Base-by-base conservation (phyloP, 2,329 filamentous ascomycete species). In the Exophiala alcalophila region DNA sequence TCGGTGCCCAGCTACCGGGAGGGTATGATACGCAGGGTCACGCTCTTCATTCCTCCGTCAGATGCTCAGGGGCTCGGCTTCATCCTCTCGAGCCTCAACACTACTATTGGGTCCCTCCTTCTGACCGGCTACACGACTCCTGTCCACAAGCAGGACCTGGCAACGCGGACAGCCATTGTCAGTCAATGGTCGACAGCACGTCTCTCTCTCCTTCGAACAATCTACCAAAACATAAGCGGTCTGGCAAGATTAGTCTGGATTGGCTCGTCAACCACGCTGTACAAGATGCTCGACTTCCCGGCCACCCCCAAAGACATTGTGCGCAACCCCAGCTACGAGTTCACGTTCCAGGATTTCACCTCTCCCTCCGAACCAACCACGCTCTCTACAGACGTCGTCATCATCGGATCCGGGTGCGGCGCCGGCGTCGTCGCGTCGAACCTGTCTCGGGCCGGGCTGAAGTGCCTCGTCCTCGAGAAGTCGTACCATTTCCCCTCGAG, bases 381-480 rank as follows among this genome's bases (percentile, higher is more conserved):
- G 3, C 67, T 94, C 26, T 61, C 16, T 2, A 83, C 85, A 0
- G 91, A 96, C 61, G 80, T 94, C 1, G 79, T 94, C 27, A 81
- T 96, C 44, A 75, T 96, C 14, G 90, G 90, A 2, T 92, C 86
- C 25, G 90, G 90, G 19, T 94, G 86, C 56, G 90, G 90, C 50
- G 89, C 86, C 27, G 86, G 76, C 7, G 88, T 95, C 0, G 78
- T 76, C 24, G 45, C 53, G 8, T 47, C 47, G 4, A 45, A 53
- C 28, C 51, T 55, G 8, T 39, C 53, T 8, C 44, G 49, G 4
- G 89, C 90, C 16, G 86, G 85, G 3, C 29, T 49, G 16, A 73
- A 85, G 51, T 87, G 95, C 19, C 62, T 94, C 3, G 86, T 96
- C 1, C 81, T 88, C 3, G 88, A 94, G 54, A 92, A 92, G 61